Evolutionary conservation across 331 rosid genomes (phyloP).

Genomic region (Telfairia occidentalis): DNA sequence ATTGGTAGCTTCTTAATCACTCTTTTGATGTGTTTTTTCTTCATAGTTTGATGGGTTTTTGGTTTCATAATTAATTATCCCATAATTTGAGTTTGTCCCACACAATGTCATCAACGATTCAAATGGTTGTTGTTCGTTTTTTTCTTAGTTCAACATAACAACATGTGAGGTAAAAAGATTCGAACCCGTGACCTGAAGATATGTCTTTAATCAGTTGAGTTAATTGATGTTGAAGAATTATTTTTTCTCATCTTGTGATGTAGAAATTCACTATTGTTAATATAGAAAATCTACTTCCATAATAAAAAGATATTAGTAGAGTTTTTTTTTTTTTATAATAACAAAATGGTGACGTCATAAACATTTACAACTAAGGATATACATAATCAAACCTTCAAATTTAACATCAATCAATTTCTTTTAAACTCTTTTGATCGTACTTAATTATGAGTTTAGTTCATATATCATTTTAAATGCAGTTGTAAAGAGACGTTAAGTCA

Average conservation of each 20-base stretch:
- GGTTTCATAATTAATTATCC: neutral
- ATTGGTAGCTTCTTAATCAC: neutral
- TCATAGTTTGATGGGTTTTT: neutral
- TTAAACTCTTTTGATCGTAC: neutral
- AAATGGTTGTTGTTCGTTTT: neutral
- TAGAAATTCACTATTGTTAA: neutral
- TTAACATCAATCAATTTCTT: neutral
- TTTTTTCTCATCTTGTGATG: neutral
- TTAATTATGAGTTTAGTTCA: neutral
- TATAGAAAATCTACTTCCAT: neutral
- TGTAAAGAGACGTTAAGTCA: neutral
- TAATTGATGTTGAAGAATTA: neutral
- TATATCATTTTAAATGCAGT: neutral
- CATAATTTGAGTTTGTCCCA: neutral
- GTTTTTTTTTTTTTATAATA: too few species aligned
- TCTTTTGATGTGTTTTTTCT: neutral
- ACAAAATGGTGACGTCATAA: too few species aligned
- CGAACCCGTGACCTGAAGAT: too few species aligned
- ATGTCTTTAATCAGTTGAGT: too few species aligned
- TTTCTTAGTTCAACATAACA: too few species aligned
- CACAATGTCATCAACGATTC: neutral
- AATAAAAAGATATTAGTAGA: neutral
- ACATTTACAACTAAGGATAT: neutral
- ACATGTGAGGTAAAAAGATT: too few species aligned
- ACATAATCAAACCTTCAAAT: neutral